Evolutionary conservation across 768 basidiomycete genomes (phyloP).

Genomic region (Kwoniella sp.): DNA sequence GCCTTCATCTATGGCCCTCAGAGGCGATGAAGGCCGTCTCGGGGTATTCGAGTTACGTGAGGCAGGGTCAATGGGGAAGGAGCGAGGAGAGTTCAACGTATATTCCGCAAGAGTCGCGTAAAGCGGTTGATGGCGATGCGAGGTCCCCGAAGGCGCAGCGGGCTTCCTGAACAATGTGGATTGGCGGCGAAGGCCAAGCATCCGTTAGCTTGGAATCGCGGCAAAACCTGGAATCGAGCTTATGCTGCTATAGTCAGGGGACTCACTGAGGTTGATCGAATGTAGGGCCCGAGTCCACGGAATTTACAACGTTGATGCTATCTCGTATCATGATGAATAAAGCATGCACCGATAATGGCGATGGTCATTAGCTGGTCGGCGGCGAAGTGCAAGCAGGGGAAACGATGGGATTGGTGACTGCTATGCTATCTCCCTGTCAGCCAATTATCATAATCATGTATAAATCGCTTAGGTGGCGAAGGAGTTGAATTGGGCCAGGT

Average conservation of each 20-base stretch:
- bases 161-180: not conserved
- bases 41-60: not conserved
- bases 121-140: constrained; percentile 13
- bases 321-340: not conserved
- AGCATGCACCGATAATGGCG: not conserved
- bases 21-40: constrained; percentile 18
- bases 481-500: not conserved
- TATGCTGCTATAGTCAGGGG: not conserved
- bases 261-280: constrained; percentile 1
- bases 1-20: constrained; percentile 6
- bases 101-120: constrained; percentile 17
- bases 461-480: not conserved
- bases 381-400: not conserved
- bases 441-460: not conserved
- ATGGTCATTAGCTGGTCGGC: not conserved
- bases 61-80: constrained; percentile 10
- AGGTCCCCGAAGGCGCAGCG: not conserved
- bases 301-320: not conserved
- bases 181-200: not conserved
- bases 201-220: not conserved
- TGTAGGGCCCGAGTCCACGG: not conserved
- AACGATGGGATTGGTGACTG: not conserved
- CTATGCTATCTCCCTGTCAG: not conserved
- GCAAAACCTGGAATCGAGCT: no score
- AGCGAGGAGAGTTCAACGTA: constrained; percentile 6